Base-by-base conservation (phyloP, 1,284 basidiomycete genomes). In the Naganishia cerealis region DNA sequence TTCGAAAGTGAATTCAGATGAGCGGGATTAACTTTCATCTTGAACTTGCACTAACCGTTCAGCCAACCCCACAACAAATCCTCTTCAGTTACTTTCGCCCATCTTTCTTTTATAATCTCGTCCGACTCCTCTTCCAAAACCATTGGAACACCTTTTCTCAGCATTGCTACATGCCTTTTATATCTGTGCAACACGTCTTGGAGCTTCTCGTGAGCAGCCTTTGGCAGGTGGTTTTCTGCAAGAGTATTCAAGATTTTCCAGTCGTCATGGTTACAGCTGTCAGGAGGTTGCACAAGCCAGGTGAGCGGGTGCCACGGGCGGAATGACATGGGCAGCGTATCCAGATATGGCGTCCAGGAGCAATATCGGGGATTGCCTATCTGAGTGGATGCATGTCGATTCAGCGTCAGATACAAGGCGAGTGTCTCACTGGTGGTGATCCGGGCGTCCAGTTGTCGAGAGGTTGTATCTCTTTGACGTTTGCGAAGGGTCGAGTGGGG, bases 31-130 rank as follows among this genome's bases (percentile, higher is more conserved):
- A 33, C 29, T 6, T 33, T 33, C 29, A 33, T 56, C 36, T 8
- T 26, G 38, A 42, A 16, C 13, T 13, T 29, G 12, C 18, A 76
- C 82, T 58, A 68, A 87, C 91, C 90, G 76, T 87, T 92, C 24
- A 94, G 83, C 92, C 92, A 94, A 10, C 86, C 90, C 91, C 92
- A 94, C 9, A 90, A 78, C 71, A 86, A 89, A 69, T 87, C 84
- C 62, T 76, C 68, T 73, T 72, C 68, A 58, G 59, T 74, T 15
- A 80, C 70, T 38, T 65, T 66, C 12, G 68, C 59, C 62, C 65
- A 56, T 33, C 46, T n/a, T 26, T 48, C n/a, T 24, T 40, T 58
- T 46, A 70, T 16, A 16, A 29, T 24, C 42, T 7, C 50, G 21
- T 48, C 65, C 26, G 26, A 18, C 24, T 29, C 54, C 9, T 38